phyloP scores from a whole-genome alignment of 306 rosid species.

The Abrus pulchellus region DNA sequence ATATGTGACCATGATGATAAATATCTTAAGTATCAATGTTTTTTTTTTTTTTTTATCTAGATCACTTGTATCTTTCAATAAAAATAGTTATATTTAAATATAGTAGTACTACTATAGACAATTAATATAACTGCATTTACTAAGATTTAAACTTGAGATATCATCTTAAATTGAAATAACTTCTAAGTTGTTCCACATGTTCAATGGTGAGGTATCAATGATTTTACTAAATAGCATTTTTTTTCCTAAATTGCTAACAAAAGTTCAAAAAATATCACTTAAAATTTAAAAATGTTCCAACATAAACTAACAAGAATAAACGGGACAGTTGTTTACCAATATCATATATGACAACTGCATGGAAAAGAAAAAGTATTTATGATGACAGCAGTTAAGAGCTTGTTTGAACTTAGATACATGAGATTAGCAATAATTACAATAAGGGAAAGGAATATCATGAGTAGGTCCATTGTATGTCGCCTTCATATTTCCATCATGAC shows the following conservation, averaged over 20 bases:
- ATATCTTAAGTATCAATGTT: neutral
- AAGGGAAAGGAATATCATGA: constrained; percentile 50
- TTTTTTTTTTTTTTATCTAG: neutral
- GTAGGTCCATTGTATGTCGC: constrained; percentile 64
- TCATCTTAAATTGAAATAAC: too few relatives aligned
- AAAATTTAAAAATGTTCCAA: neutral
- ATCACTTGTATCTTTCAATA: too few relatives aligned
- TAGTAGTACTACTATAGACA: too few relatives aligned
- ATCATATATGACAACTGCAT: neutral
- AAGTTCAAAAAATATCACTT: too few relatives aligned
- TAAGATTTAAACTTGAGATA: too few relatives aligned
- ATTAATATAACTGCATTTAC: too few relatives aligned
- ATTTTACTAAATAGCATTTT: neutral
- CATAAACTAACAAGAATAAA: neutral
- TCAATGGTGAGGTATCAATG: neutral
- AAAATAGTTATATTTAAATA: too few relatives aligned
- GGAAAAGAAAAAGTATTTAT: constrained; percentile 24
- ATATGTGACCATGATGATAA: neutral
- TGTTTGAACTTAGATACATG: constrained; percentile 39
- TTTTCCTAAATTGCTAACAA: too few relatives aligned
- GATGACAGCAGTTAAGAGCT: constrained; percentile 1
- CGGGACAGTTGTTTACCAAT: constrained; percentile 30
- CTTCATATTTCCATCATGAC: constrained; percentile 58
- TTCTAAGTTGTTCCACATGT: too few relatives aligned
- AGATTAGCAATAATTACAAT: constrained; percentile 58